These are phyloP conservation scores for Butyriboletus loyo DNA, from an alignment of 768 basidiomycete genomes.

Conservation along the genomic window DNA sequence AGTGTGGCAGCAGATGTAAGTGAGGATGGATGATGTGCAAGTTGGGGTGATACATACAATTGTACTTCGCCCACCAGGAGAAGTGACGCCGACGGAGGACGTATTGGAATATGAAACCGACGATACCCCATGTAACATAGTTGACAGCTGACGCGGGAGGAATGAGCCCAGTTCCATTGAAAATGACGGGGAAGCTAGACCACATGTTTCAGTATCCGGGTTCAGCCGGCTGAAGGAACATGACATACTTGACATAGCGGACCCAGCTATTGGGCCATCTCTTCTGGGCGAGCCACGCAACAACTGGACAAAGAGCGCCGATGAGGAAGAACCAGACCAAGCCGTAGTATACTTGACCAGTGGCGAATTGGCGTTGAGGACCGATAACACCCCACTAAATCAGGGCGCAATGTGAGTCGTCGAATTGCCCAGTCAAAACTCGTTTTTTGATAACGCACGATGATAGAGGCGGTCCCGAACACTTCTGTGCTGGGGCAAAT, in stretches of 20 bases:
- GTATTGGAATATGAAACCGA: slow-evolving; percentile 67
- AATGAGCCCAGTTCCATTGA: slow-evolving; percentile 57
- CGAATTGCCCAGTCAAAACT: not conserved
- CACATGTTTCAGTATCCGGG: not conserved
- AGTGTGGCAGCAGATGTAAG: not conserved
- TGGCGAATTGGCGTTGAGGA: slow-evolving; percentile 69
- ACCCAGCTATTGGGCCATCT: slow-evolving; percentile 64
- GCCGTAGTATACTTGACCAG: slow-evolving; percentile 60
- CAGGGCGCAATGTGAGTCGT: not conserved
- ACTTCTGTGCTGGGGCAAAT: slow-evolving; percentile 38
- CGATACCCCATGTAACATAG: slow-evolving; percentile 66
- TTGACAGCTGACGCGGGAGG: slow-evolving; percentile 65
- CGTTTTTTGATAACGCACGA: slow-evolving; percentile 38
- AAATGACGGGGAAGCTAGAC: slow-evolving; percentile 45
- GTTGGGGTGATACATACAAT: slow-evolving; percentile 29
- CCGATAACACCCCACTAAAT: slow-evolving; percentile 73
- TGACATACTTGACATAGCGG: slow-evolving; percentile 61
- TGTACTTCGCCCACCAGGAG: slow-evolving; percentile 65
- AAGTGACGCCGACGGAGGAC: slow-evolving; percentile 59
- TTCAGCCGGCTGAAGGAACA: not conserved
- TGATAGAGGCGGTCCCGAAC: slow-evolving; percentile 49
- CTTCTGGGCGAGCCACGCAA: slow-evolving; percentile 50
- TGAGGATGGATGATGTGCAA: not conserved
- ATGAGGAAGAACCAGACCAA: slow-evolving; percentile 78
- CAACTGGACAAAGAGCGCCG: slow-evolving; percentile 60